phyloP scores from a whole-genome alignment of 2,329 filamentous ascomycete genomes.

The Neofusicoccum ribis region DNA sequence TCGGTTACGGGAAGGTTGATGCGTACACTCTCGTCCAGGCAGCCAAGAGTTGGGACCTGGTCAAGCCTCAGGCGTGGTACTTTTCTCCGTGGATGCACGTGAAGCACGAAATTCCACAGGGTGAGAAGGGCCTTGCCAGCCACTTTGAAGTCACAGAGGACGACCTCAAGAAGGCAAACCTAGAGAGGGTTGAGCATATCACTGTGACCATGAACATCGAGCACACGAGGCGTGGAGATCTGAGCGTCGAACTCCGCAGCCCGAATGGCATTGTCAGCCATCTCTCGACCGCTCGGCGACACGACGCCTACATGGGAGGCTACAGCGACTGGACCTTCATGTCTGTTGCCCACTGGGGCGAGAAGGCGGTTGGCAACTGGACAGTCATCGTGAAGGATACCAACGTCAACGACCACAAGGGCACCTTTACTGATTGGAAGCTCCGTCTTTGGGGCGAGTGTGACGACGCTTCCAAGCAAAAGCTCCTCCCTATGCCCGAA shows the following conservation, averaged over 20 bases:
- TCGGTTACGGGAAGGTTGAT: conserved; percentile 94
- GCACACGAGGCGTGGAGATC: conserved; percentile 82
- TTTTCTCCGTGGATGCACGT: conserved; percentile 94
- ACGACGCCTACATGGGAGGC: conserved; percentile 66
- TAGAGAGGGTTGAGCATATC: conserved; percentile 88
- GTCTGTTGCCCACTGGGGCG: conserved; percentile 97
- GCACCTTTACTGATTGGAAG: conserved; percentile 86
- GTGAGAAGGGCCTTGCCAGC: conserved; percentile 73
- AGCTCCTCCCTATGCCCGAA: conserved; percentile 75
- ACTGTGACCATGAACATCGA: conserved; percentile 97
- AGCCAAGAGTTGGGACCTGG: conserved; percentile 80
- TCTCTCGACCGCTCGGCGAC: conserved; percentile 71
- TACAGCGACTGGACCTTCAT: conserved; percentile 99
- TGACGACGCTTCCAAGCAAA: conserved; percentile 73
- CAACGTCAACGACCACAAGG: conserved; percentile 71
- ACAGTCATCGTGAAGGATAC: conserved; percentile 87
- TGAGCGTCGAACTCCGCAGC: conserved; percentile 89
- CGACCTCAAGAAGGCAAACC: conserved; percentile 78
- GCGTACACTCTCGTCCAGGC: conserved; percentile 80
- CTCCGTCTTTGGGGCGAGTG: conserved; percentile 91
- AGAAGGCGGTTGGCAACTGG: conserved; percentile 85
- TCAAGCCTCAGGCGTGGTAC: conserved; percentile 95
- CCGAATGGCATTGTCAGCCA: conserved; percentile 80
- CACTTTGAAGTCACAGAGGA: conserved; percentile 79
- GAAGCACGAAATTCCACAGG: conserved; percentile 81